Base-by-base conservation (phyloP, 1,284 basidiomycete species). In the Neonothopanus nambi region DNA sequence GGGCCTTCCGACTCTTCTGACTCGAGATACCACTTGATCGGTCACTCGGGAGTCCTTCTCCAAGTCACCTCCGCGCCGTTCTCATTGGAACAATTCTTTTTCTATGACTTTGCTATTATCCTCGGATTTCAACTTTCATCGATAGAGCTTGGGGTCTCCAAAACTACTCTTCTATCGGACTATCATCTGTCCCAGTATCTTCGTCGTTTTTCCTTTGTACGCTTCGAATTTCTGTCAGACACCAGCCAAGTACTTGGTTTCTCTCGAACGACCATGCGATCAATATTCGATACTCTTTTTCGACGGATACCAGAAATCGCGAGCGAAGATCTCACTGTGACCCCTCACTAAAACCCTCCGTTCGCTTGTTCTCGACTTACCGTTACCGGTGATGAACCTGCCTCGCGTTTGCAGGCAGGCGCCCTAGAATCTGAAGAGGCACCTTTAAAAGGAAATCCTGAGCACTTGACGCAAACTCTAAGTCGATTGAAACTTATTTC, bases 321-420 rank as follows among this genome's bases (percentile, higher is more conserved):
- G 4, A 5, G 13, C 30, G 30, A 33, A 33, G 30, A 33, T 33
- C 30, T 33, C 30, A 5, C 26, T 33, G n/a, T n/a, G n/a, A n/a
- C n/a, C n/a, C n/a, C 30, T 33, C 46, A 51, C 44, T 21, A 48
- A 48, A 52, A 56, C 41, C 41, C 51, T 48, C 55, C 51, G 51
- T 33, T 35, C 40, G 43, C 37, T 41, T 48, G 43, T 40, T 17
- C 33, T 41, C 18, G 43, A 46, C 28, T 48, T 51, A 23, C 54
- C 44, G 35, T 51, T 47, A 36, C 18, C 43, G 30, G 21, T 41
- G 50, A 33, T 35, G 43, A 38, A 45, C 39, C 38, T 53, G 55
- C 55, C 55, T 57, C 55, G 43, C 48, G 42, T 49, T 46, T 47
- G 44, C 51, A 35, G 38, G 51, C 51, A 50, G 51, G 51, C 47